phyloP scores from a whole-genome alignment of 768 basidiomycete genomes.

The Suillus paluster region DNA sequence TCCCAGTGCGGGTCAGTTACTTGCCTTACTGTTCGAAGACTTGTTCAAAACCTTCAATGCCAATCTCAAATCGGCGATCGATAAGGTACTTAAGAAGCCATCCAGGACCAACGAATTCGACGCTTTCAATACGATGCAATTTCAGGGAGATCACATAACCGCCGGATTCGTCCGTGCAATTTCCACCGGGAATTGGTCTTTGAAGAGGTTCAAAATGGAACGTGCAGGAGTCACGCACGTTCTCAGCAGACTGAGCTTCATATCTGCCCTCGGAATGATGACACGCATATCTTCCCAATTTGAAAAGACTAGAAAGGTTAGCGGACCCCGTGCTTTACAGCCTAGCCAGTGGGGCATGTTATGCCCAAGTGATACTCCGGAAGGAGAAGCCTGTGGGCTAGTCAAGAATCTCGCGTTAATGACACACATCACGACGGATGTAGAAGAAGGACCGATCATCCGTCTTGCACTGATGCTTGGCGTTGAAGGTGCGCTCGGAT shows the following conservation, averaged over 20 bases:
- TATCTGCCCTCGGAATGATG: constrained; percentile 99
- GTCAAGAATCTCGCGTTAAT: constrained; percentile 99
- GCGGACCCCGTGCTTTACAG: constrained; percentile 94
- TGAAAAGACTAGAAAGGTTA: constrained; percentile 98
- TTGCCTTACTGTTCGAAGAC: constrained; percentile 96
- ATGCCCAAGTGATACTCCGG: constrained; percentile 97
- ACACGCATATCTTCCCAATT: constrained; percentile 98
- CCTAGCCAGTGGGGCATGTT: constrained; percentile 99
- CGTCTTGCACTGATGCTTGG: constrained; percentile 93
- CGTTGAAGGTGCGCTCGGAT: constrained; percentile 77
- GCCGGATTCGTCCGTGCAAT: constrained; percentile 96
- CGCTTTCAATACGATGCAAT: constrained; percentile 91
- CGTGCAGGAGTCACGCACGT: constrained; percentile 98
- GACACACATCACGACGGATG: constrained; percentile 99
- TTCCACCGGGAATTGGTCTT: constrained; percentile 98
- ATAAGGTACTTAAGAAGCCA: constrained; percentile 96
- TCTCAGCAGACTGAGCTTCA: constrained; percentile 92
- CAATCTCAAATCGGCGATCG: constrained; percentile 92
- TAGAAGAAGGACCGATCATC: constrained; percentile 93
- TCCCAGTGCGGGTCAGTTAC: constrained; percentile 88
- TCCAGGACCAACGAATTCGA: constrained; percentile 95
- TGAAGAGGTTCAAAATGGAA: constrained; percentile 99
- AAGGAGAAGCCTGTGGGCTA: constrained; percentile 98
- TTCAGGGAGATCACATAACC: constrained; percentile 96
- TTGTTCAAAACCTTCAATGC: constrained; percentile 98